Evolutionary conservation across 2,329 filamentous ascomycete species (phyloP).

Genomic region (Talaromyces piceae): DNA sequence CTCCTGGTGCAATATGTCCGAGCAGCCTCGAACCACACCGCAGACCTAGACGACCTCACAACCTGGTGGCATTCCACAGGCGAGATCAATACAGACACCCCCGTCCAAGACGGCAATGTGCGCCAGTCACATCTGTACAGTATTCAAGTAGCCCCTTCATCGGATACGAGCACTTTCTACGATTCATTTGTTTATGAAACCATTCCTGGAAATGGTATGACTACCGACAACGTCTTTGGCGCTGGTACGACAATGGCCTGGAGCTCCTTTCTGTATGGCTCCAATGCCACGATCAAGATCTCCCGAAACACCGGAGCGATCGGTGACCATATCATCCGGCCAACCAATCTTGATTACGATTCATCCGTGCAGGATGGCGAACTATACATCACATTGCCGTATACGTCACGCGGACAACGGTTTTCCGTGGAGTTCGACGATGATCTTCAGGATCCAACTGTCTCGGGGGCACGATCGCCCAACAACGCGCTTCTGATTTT

Average conservation of each 20-base stretch:
- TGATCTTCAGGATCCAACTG: background rate
- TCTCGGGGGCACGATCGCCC: background rate
- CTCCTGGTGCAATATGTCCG: background rate
- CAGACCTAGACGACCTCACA: background rate
- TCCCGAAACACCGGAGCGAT: constrained; percentile 14
- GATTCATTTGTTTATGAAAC: constrained; percentile 32
- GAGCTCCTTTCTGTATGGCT: background rate
- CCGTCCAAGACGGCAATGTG: constrained; percentile 16
- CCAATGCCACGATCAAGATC: background rate
- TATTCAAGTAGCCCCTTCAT: constrained; percentile 14
- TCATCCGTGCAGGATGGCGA: background rate
- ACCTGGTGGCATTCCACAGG: constrained; percentile 18
- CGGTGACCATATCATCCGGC: constrained; percentile 15
- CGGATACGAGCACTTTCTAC: constrained; percentile 15
- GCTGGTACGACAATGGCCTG: background rate
- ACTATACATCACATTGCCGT: constrained; percentile 1
- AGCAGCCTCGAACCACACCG: background rate
- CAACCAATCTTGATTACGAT: background rate
- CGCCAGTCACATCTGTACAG: constrained; percentile 18
- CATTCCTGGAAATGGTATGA: constrained; percentile 29
- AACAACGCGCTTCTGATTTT: constrained; percentile 4
- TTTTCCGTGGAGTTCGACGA: constrained; percentile 5
- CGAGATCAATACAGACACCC: constrained; percentile 17
- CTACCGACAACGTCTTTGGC: background rate
- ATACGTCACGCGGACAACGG: background rate